Evolutionary conservation across 148 eudicot genomes (phyloP).

Genomic region (Vaccinium macrocarpon): DNA sequence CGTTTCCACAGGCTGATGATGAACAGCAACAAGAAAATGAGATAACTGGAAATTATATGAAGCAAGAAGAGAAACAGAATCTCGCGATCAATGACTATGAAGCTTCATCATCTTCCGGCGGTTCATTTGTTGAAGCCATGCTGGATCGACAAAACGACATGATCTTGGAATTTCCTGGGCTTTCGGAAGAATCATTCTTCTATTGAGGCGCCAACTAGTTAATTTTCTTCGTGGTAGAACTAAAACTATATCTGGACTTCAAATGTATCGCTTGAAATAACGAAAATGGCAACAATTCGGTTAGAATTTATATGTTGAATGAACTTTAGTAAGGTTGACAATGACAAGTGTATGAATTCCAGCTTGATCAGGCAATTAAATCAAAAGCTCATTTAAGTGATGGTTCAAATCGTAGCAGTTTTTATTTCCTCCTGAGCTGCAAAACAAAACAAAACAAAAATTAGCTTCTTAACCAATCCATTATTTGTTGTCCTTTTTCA

Average conservation of each 20-base stretch:
- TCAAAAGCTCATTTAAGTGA: too few species aligned
- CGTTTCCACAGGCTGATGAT: constrained; percentile 13
- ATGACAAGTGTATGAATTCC: background rate
- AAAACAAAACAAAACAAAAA: too few species aligned
- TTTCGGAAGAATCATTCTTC: constrained; percentile 62
- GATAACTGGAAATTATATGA: background rate
- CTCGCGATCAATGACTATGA: constrained; percentile 16
- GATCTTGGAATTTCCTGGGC: constrained; percentile 55
- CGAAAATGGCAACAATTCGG: background rate
- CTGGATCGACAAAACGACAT: constrained; percentile 54
- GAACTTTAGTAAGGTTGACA: background rate
- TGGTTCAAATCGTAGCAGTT: too few species aligned
- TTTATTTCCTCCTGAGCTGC: too few species aligned
- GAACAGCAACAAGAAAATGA: constrained; percentile 19
- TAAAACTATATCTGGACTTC: background rate
- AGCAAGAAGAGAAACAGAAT: constrained; percentile 1
- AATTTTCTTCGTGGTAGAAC: background rate
- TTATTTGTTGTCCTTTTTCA: too few species aligned
- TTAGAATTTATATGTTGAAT: background rate
- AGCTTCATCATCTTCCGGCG: constrained; percentile 19
- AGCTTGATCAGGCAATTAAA: background rate
- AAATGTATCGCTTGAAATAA: background rate
- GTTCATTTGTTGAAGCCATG: constrained; percentile 65
- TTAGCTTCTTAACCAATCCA: too few species aligned
- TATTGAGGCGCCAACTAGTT: constrained; percentile 20